Evolutionary conservation across 257 asterid genomes (phyloP), one percentile per base, ranked within the genome.

Genomic region (Misopates orontium): DNA sequence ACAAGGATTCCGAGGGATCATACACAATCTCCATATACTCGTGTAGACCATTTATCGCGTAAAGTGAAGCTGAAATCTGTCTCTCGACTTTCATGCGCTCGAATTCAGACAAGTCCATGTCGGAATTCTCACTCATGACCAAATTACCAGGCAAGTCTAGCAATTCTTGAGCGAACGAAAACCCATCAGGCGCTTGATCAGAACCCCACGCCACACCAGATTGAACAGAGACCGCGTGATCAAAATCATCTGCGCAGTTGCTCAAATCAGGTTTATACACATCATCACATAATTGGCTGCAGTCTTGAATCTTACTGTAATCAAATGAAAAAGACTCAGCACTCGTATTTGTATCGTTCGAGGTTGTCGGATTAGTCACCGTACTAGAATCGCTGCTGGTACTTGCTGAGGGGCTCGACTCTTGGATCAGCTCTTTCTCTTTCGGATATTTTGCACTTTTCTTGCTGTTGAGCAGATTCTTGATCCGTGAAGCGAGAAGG

Each of bases 41-140:
- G n/a, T 84, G 91, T 62, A 85, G 81, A 15, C 87, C 96, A 64
- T 85, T 83, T 20, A 83, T 78, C 8, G 94, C 94, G 39, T 84
- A 85, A 23, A 88, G 91, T 4, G 96, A 88, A 12, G 96, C 96
- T 20, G 96, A 85, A 54, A 88, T 84, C 79, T 84, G 89, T 68
- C 94, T 80, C 72, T 88, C 94, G 1, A 85, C 89, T 71, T 79
- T 84, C 77, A 84, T 82, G 3, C 79, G 66, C 64, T 86, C 90
- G 58, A 78, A 86, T 31, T 81, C 89, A 7, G 80, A 56, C 16
- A 85, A 52, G n/a, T 75, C 84, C 45, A 23, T 44, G 20, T 58
- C 76, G 18, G n/a, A 47, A 8, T 11, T 55, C 56, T 24, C 62
- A 36, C 47, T 61, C 50, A 49, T 23, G 31, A 16, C 17, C 53